These are phyloP conservation scores for Phytophthora colocasiae DNA, from an alignment of 352 stramenopile species.

Conservation along the genomic window DNA sequence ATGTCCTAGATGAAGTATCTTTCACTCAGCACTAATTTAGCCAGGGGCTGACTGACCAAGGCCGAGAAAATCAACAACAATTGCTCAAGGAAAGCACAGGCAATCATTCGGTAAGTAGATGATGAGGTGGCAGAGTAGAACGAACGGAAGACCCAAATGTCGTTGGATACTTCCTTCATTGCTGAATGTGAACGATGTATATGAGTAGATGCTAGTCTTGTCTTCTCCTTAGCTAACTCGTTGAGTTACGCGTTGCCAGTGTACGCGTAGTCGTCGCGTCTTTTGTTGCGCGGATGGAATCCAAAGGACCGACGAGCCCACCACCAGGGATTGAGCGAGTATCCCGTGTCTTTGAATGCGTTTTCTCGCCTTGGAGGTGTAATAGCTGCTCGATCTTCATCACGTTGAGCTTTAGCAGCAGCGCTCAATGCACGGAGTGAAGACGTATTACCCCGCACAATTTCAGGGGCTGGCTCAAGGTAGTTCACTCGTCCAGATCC, in stretches of 20 bases:
- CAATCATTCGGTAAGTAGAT: constrained; percentile 41
- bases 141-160: constrained; percentile 7
- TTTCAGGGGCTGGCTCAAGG: constrained; percentile 14
- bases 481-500: constrained; percentile 26
- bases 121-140: constrained; percentile 26
- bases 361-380: constrained; percentile 24
- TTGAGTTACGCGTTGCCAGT: constrained; percentile 1
- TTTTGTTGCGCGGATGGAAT: constrained; percentile 1
- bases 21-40: constrained; percentile 18
- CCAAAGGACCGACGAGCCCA: constrained; percentile 13
- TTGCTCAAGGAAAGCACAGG: constrained; percentile 27
- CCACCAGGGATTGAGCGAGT: constrained; percentile 16
- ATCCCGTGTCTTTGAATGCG: constrained; percentile 12
- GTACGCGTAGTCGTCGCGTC: constrained; percentile 16
- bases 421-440: constrained; percentile 22
- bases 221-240: neutral
- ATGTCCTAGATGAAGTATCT: constrained; percentile 93
- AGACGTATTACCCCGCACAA: constrained; percentile 15
- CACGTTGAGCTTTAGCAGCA: constrained; percentile 8
- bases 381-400: constrained; percentile 9
- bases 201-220: constrained; percentile 35
- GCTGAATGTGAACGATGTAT: constrained; percentile 43
- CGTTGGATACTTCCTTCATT: constrained; percentile 33
- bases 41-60: constrained; percentile 18
- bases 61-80: constrained; percentile 18